Percentiles rank a stretch among this genome's conserved stretches.
These are phyloP conservation scores for Cyberlindnera saturnus DNA, from an alignment of 805 yeast genomes.

Conservation along the genomic window DNA sequence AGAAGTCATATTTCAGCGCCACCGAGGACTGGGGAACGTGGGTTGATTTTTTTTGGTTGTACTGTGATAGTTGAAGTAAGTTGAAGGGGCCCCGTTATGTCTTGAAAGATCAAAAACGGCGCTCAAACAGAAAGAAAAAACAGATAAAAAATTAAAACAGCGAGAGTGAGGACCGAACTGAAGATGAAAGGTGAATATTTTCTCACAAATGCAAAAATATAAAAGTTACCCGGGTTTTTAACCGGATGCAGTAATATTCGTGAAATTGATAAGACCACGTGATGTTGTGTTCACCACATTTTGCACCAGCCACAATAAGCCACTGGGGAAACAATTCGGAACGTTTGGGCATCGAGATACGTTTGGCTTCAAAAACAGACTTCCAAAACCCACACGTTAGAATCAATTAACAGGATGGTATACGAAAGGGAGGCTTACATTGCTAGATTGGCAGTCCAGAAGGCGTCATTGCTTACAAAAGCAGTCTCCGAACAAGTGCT, in stretches of 20 bases:
- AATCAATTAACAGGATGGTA: conserved; percentile 18
- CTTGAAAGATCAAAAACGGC: too few species aligned
- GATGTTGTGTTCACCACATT: background rate
- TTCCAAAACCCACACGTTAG: background rate
- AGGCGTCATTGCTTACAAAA: conserved; percentile 76
- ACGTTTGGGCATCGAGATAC: too few species aligned
- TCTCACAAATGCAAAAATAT: background rate
- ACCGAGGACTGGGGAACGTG: too few species aligned
- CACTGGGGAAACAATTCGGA: background rate
- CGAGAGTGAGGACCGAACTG: background rate
- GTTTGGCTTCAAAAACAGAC: too few species aligned
- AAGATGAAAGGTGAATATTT: background rate
- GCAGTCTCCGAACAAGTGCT: conserved; percentile 51
- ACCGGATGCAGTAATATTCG: too few species aligned
- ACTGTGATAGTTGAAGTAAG: too few species aligned
- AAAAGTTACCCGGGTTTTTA: background rate
- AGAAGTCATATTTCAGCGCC: conserved; percentile 18
- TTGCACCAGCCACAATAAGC: conserved; percentile 6
- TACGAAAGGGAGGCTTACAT: conserved; percentile 65
- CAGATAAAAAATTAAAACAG: too few species aligned
- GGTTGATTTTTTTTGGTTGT: too few species aligned
- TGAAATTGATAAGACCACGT: too few species aligned
- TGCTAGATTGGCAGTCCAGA: conserved; percentile 85
- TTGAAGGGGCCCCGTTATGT: too few species aligned
- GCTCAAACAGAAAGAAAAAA: too few species aligned